phyloP scores from a whole-genome alignment of 192 early-diverging fungal genomes.

The Coemansia reversa region DNA sequence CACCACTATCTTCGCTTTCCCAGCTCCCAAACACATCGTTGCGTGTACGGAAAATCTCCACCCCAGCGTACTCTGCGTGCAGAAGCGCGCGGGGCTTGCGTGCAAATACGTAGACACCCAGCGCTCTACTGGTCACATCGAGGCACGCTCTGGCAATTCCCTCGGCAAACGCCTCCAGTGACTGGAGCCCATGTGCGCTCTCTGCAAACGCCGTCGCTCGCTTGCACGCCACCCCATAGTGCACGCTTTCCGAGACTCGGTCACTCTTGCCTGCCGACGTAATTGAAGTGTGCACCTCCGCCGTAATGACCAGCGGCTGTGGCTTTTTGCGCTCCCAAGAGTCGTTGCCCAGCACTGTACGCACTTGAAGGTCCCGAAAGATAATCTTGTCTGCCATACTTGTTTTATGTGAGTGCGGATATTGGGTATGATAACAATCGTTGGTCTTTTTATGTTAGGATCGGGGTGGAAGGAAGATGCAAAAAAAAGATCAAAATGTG shows the following conservation, averaged over 20 bases:
- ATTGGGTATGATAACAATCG: background rate
- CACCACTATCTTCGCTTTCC: constrained; percentile 11
- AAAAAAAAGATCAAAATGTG: background rate
- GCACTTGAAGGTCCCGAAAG: constrained; percentile 76
- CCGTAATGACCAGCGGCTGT: constrained; percentile 83
- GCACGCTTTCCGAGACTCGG: constrained; percentile 75
- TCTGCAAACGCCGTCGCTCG: constrained; percentile 75
- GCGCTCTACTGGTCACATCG: constrained; percentile 59
- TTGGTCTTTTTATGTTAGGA: background rate
- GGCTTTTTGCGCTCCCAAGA: constrained; percentile 87
- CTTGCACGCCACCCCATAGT: constrained; percentile 81
- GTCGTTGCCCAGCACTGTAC: constrained; percentile 86
- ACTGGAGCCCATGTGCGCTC: constrained; percentile 63
- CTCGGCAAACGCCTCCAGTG: constrained; percentile 70
- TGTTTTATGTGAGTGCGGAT: background rate
- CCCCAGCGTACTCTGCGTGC: constrained; percentile 83
- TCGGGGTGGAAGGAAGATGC: background rate
- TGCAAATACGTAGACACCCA: constrained; percentile 67
- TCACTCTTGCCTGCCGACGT: constrained; percentile 75
- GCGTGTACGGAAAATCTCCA: constrained; percentile 79
- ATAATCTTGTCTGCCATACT: constrained; percentile 63
- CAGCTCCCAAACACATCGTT: constrained; percentile 56
- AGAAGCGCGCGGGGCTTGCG: constrained; percentile 89
- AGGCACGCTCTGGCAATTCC: constrained; percentile 64
- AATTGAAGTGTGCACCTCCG: constrained; percentile 73